These are phyloP conservation scores for Stachybotrys chlorohalonatus DNA, from an alignment of 2,329 filamentous ascomycete genomes.

Conservation along the genomic window DNA sequence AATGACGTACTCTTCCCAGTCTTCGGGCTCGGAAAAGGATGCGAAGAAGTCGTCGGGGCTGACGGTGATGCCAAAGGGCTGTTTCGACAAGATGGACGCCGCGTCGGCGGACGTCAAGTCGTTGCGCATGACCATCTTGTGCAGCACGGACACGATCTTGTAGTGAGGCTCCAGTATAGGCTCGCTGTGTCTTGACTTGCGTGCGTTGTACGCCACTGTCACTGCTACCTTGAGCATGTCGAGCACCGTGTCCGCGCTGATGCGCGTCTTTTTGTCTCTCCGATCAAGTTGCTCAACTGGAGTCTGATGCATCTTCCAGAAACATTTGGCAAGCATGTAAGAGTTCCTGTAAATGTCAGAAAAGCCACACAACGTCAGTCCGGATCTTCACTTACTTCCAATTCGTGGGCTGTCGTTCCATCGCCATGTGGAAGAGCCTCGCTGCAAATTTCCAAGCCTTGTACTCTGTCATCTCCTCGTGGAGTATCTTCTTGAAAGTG, in stretches of 20 bases:
- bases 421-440: constrained; percentile 45
- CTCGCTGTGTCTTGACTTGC: constrained; percentile 54
- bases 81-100: constrained; percentile 43
- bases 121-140: constrained; percentile 63
- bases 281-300: constrained; percentile 31
- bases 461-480: constrained; percentile 49
- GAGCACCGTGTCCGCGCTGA: constrained; percentile 31
- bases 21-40: constrained; percentile 38
- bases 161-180: constrained; percentile 87
- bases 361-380: background rate
- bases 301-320: constrained; percentile 55
- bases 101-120: constrained; percentile 39
- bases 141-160: constrained; percentile 72
- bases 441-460: constrained; percentile 55
- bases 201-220: constrained; percentile 38
- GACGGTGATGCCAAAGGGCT: constrained; percentile 38
- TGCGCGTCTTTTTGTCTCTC: constrained; percentile 26
- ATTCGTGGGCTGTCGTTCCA: constrained; percentile 42
- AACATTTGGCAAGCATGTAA: constrained; percentile 53
- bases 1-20: constrained; percentile 49
- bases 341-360: constrained; percentile 31
- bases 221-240: constrained; percentile 41
- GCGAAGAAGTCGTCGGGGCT: constrained; percentile 23
- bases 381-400: constrained; percentile 39
- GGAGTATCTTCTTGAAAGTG: constrained; percentile 42